Evolutionary conservation across 2,329 filamentous ascomycete species (phyloP), one percentile per base, ranked within the genome.

Genomic region (Cordyceps javanica): DNA sequence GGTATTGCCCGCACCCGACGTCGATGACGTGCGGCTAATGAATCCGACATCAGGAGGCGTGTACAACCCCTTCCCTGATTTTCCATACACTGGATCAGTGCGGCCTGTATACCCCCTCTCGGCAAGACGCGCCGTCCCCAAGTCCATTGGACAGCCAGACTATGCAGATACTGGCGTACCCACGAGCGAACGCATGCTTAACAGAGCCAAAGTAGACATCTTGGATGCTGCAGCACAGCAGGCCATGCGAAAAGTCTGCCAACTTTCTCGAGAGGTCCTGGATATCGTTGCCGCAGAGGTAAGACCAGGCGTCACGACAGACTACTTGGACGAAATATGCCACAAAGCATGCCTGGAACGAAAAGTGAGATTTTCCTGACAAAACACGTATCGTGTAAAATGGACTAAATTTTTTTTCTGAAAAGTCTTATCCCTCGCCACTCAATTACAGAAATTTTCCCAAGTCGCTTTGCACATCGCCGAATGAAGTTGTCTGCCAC

Each of bases 401-500:
- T 16, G 7, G 3, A 14, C 53, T 49, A 21, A 57, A 14, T 14
- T 52, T 34, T 34, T 14, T n/a, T 25, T 7, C 6, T 36, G 39
- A 10, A 44, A 61, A 97, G 92, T 89, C 91, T 10, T 97, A 97
- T 70, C 93, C 93, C 0, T 97, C 93, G 1, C 91, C 93, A 1
- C 78, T 97, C 28, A 97, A 97, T 77, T 97, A 97, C 76, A 89
- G 90, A 77, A 81, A 92, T 72, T 99, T 97, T 75, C 94, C 94
- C 63, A 99, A 99, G 77, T 99, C 94, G 0, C 89, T 97, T 61
- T 99, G 94, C 75, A 97, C 92, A 3, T 97, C 92, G 3, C 76
- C 90, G 48, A 99, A 99, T 77, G 94, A 99, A 75, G 89, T 96
- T 62, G 97, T 99, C 71, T 99, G 94, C 77, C 94, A 99, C 78